Percentiles rank a stretch among this genome's conserved stretches.
These are phyloP conservation scores for Penicillium sp. DNA, from an alignment of 2,329 filamentous ascomycete genomes.

Conservation along the genomic window DNA sequence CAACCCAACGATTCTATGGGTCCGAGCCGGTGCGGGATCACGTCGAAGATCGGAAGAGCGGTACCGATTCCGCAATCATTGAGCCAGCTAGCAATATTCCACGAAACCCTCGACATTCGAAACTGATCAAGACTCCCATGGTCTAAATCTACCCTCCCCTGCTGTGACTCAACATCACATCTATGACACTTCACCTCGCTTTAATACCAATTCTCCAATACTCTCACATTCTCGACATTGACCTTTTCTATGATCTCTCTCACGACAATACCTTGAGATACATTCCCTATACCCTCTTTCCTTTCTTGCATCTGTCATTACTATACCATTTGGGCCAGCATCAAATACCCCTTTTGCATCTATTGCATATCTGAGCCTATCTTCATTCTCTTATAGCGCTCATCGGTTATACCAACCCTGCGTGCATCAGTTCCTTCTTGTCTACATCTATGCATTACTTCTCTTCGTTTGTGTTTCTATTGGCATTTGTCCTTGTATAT, in stretches of 20 bases:
- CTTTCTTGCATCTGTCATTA: neutral
- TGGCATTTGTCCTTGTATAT: slow-evolving; percentile 3
- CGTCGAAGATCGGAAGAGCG: slow-evolving; percentile 14
- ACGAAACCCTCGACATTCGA: slow-evolving; percentile 11
- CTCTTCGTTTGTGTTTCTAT: neutral
- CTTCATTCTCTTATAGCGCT: neutral
- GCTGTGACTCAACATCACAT: neutral
- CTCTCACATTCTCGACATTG: neutral
- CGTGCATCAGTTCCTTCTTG: neutral
- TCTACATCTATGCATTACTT: neutral
- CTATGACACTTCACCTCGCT: neutral
- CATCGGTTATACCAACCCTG: neutral
- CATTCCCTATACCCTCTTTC: neutral
- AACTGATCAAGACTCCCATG: slow-evolving; percentile 12
- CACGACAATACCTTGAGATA: slow-evolving; percentile 5
- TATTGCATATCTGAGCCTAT: slow-evolving; percentile 1
- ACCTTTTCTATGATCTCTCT: neutral
- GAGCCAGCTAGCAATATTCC: neutral
- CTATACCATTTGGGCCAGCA: neutral
- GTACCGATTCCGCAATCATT: neutral
- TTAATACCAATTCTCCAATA: neutral
- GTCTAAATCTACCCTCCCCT: neutral
- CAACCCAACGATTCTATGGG: slow-evolving; percentile 18
- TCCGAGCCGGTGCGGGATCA: slow-evolving; percentile 16
- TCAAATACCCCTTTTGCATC: slow-evolving; percentile 2